These are phyloP conservation scores for Alnus rubra DNA, from an alignment of 306 rosid genomes.

Conservation along the genomic window DNA sequence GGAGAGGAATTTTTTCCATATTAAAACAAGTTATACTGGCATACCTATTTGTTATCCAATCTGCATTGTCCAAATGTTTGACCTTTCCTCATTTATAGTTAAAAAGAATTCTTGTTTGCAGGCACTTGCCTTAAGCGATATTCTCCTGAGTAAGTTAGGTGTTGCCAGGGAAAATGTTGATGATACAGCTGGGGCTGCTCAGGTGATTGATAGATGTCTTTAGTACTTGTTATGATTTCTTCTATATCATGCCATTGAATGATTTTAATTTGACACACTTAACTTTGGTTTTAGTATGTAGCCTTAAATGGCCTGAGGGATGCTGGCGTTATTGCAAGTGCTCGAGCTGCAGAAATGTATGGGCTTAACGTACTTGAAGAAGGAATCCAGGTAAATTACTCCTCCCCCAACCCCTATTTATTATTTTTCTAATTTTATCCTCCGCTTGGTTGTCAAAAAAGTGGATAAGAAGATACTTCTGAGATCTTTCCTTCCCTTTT, in stretches of 20 bases:
- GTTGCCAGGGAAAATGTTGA: constrained; percentile 56
- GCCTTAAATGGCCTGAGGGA: constrained; percentile 46
- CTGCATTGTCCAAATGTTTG: background rate
- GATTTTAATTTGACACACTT: background rate
- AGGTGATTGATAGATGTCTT: constrained; percentile 36
- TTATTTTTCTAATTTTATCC: background rate
- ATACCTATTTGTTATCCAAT: background rate
- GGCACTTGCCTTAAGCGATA: constrained; percentile 64
- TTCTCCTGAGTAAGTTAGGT: constrained; percentile 52
- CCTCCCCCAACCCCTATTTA: too few species aligned
- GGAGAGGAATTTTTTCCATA: background rate
- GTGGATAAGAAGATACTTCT: background rate
- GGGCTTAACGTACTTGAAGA: constrained; percentile 64
- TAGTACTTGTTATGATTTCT: constrained; percentile 19
- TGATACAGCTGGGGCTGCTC: constrained; percentile 70
- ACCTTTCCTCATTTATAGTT: background rate
- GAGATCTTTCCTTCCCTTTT: background rate
- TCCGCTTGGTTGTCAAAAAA: background rate
- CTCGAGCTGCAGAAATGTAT: constrained; percentile 56
- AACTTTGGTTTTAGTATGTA: constrained; percentile 34
- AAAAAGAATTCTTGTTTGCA: constrained; percentile 33
- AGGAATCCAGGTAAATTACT: constrained; percentile 52
- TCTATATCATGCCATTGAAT: constrained; percentile 2
- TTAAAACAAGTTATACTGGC: background rate
- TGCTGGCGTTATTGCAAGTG: constrained; percentile 60